Evolutionary conservation across 2,329 filamentous ascomycete species (phyloP), one percentile per base, ranked within the genome.

Genomic region (Fusarium sp.): DNA sequence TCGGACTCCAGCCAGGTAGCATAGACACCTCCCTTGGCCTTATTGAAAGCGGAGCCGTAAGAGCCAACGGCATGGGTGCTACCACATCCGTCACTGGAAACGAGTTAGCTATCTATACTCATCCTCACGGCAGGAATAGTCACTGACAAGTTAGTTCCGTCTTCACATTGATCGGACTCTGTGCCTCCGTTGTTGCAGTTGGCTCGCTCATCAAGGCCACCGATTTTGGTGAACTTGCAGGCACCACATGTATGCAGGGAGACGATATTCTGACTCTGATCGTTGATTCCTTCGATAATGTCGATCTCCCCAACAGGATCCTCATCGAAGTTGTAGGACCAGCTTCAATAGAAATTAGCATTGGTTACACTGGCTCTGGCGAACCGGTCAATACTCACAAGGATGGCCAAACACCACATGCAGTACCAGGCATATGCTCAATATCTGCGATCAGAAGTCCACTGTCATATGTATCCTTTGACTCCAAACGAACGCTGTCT

Each of bases 211-310:
- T 91, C 80, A 8, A 77, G 76, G 4, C 77, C 72, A 3, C 82
- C 83, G 12, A 84, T 78, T 8, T 82, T 75, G 6, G 79, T 78
- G 52, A 83, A 82, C 3, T 79, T 75, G 55, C 84, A 80, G 8
- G 81, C 77, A 40, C 83, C 84, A 4, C 78, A 79, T 1, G 90
- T 91, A 80, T 91, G 88, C 31, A 93, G 81, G 18, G 89, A 88
- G 77, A 92, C 83, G 20, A 82, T 79, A 75, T 91, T 86, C 52
- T 81, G 80, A 5, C 78, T 74, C 62, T 86, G 83, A 33, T 81
- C 77, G 79, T 92, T 91, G 69, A 92, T 88, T 30, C 89, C 90
- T 79, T 93, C 91, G 65, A 93, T 88, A 69, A 93, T 89, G 75
- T 93, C 91, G 71, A 93, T 90, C 79, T 92, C 91, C 52, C 90